Conservation (phyloP, 352 stramenopile species). For the Phytophthora sojae region DNA sequence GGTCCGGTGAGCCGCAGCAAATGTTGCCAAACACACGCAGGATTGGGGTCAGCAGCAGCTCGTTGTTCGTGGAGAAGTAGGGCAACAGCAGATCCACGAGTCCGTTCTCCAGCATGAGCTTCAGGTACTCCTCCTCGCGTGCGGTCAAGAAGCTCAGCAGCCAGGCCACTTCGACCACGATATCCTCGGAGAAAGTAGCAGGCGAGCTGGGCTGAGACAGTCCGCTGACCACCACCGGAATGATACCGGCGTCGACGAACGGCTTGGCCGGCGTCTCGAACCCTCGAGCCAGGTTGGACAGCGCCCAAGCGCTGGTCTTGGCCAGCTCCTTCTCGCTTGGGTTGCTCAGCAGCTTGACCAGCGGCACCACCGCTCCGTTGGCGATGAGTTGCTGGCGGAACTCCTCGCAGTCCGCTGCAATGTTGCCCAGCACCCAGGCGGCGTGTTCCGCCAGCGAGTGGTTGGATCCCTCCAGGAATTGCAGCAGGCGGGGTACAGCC, state of each 20-base stretch:
- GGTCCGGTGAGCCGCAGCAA: constrained; percentile 70
- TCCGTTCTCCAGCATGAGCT: constrained; percentile 67
- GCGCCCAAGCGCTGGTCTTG: constrained; percentile 75
- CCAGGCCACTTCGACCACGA: constrained; percentile 86
- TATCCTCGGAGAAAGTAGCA: constrained; percentile 51
- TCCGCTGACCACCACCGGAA: constrained; percentile 53
- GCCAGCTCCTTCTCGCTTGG: constrained; percentile 42
- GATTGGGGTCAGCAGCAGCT: constrained; percentile 74
- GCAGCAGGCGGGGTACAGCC: constrained; percentile 71
- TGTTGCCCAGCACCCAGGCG: constrained; percentile 87
- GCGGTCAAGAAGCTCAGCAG: constrained; percentile 89
- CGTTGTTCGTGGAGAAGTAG: constrained; percentile 66
- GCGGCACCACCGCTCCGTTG: constrained; percentile 59
- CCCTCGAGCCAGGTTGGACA: constrained; percentile 87
- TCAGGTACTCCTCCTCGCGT: constrained; percentile 74
- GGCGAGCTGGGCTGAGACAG: constrained; percentile 39
- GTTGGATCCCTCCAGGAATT: constrained; percentile 74
- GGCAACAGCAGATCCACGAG: constrained; percentile 65
- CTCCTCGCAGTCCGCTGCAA: constrained; percentile 85
- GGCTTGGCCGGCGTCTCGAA: constrained; percentile 75
- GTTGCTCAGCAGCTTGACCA: constrained; percentile 55
- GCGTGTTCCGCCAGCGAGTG: constrained; percentile 73
- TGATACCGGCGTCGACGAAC: constrained; percentile 79
- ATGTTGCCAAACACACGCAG: constrained; percentile 86
- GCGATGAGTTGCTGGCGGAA: constrained; percentile 84